phyloP scores from a whole-genome alignment of 1,139 yeast genomes.

The Sugiyamaella novakii region DNA sequence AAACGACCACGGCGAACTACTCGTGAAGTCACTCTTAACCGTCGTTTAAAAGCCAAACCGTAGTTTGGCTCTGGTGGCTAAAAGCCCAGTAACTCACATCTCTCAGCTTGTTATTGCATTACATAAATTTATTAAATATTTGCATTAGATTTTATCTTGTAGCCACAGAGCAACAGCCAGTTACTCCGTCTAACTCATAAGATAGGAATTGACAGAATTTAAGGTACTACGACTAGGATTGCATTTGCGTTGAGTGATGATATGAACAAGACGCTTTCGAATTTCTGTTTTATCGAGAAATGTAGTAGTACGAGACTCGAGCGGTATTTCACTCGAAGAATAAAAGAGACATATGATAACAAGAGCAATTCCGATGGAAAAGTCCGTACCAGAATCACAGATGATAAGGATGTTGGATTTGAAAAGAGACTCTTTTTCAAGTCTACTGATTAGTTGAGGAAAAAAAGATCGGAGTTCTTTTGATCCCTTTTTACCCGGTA shows the following conservation, averaged over 20 bases:
- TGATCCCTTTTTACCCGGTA: slow-evolving; percentile 63
- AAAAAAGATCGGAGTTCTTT: slow-evolving; percentile 53
- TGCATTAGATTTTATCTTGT: too few relatives aligned
- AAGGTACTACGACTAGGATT: slow-evolving; percentile 80
- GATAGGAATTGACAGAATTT: slow-evolving; percentile 45
- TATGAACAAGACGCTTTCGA: slow-evolving; percentile 56
- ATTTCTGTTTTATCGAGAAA: slow-evolving; percentile 46
- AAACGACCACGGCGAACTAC: slow-evolving; percentile 12
- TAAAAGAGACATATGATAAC: slow-evolving; percentile 53
- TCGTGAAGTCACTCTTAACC: slow-evolving; percentile 9
- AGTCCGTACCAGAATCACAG: slow-evolving; percentile 68
- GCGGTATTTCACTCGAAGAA: slow-evolving; percentile 47
- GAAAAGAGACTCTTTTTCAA: slow-evolving; percentile 24
- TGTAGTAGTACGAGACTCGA: slow-evolving; percentile 23
- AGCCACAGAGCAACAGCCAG: too few relatives aligned
- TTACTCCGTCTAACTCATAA: slow-evolving; percentile 33
- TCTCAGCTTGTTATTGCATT: not conserved
- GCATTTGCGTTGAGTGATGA: slow-evolving; percentile 51
- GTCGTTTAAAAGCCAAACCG: slow-evolving; percentile 13
- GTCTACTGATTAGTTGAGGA: slow-evolving; percentile 43
- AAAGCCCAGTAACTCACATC: too few relatives aligned
- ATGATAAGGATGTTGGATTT: slow-evolving; percentile 46
- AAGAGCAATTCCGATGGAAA: slow-evolving; percentile 63
- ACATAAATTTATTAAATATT: not conserved
- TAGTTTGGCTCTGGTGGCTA: too few relatives aligned